Evolutionary conservation across 2,329 filamentous ascomycete genomes (phyloP), one percentile per base, ranked within the genome.

Genomic region (Aspergillus bombycis): DNA sequence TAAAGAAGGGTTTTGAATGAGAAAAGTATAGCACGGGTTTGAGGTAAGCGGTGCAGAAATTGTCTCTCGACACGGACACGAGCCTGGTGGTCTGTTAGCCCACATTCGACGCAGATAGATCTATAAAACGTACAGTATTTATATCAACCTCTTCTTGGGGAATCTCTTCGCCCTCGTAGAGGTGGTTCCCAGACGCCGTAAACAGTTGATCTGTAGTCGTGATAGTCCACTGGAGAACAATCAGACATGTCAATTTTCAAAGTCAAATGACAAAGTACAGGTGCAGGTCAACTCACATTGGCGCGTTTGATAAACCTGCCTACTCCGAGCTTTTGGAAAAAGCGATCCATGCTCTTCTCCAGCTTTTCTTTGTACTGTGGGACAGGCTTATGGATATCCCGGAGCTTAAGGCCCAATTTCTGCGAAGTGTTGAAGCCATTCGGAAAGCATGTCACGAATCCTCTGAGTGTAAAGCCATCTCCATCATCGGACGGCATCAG

Each of bases 261-360:
- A 16, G 34, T 8, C 14, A 36, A 16, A 3, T 6, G 16, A 36
- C 6, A 36, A 36, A 36, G 14, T 16, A 36, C 14, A 36, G 34
- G 6, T 2, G 16, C 6, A 41, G 38, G 3, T 41, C 38, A 41
- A 62, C 67, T 50, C 43, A 69, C 65, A 50, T 72, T 71, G 12
- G 65, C 62, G 10, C 70, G 62, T 43, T 62, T 64, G 1, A 70
- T 56, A 34, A 72, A 69, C 30, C 65, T 70, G 16, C 71, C 71
- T 4, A 64, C 65, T 48, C 70, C 65, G 7, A 75, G 41, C 21
- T 60, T 67, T 5, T 64, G 65, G 52, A 75, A 74, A 50, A 67
- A 74, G n/a, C 72, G 69, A 66, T 75, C 72, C 72, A 75, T 74
- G 53, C 72, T 74, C 43, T 65, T 69, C 55, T 72, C 68, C 3